Conservation (phyloP, 352 stramenopile genomes). For the Chrysophaeum taylorii region DNA sequence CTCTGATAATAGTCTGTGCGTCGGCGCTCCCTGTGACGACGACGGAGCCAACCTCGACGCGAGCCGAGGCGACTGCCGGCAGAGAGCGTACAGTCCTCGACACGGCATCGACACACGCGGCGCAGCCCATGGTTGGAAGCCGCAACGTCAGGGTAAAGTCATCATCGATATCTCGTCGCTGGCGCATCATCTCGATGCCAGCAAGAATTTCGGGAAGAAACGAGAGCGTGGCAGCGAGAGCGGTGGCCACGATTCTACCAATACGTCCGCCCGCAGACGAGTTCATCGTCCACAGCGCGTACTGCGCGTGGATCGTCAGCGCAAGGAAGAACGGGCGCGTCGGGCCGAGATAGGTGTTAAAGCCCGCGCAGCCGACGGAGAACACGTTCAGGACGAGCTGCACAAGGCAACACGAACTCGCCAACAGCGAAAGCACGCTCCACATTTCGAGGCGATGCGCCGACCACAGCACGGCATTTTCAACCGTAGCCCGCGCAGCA, state of each 20-base stretch:
- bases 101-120: background rate
- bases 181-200: background rate
- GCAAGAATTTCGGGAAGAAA: background rate
- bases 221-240: background rate
- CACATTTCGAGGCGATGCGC: constrained; percentile 9
- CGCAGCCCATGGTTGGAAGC: constrained; percentile 10
- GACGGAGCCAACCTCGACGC: too few relatives aligned
- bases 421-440: constrained; percentile 11
- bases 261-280: background rate
- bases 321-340: constrained; percentile 19
- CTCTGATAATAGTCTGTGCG: too few relatives aligned
- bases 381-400: constrained; percentile 18
- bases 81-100: too few relatives aligned
- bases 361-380: constrained; percentile 18
- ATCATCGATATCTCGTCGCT: background rate
- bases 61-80: too few relatives aligned
- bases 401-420: constrained; percentile 12
- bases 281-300: background rate
- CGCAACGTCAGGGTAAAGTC: background rate
- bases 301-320: background rate
- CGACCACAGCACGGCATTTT: background rate
- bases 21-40: too few relatives aligned
- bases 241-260: background rate
- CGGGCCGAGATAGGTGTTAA: constrained; percentile 19
- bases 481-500: too few relatives aligned